phyloP scores from a whole-genome alignment of 331 rosid genomes.

The Rosa hybrid region DNA sequence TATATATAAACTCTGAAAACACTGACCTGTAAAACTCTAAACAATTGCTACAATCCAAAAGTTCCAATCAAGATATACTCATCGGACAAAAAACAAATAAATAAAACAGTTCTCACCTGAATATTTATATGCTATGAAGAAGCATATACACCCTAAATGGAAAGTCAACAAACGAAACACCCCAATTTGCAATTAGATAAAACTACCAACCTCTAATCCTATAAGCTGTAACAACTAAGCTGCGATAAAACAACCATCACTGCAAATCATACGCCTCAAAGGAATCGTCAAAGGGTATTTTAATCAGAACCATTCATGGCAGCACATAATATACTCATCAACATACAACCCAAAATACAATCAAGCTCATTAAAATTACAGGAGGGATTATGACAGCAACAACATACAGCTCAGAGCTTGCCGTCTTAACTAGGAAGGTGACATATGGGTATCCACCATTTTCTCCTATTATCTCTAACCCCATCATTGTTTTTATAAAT shows the following conservation, averaged over 20 bases:
- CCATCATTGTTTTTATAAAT: background rate
- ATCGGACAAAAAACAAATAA: background rate
- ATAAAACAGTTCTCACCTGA: background rate
- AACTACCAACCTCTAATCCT: background rate
- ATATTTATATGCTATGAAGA: too few relatives aligned
- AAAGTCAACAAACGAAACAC: background rate
- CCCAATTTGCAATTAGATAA: background rate
- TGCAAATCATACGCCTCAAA: conserved; percentile 7
- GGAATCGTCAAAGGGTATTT: conserved; percentile 17
- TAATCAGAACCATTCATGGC: background rate
- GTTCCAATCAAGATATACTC: background rate
- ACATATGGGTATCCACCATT: background rate
- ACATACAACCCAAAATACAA: conserved; percentile 23
- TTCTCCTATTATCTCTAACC: background rate
- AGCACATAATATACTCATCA: conserved; percentile 13
- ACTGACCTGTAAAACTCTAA: background rate
- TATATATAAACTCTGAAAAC: conserved; percentile 13
- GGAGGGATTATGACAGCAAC: background rate
- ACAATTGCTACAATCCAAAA: background rate
- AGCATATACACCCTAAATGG: background rate
- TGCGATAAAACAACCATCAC: background rate
- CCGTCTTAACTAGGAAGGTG: background rate
- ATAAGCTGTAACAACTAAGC: conserved; percentile 3
- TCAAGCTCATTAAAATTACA: background rate
- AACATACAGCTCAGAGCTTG: background rate